Percentiles rank a stretch among this genome's conserved stretches.
These are phyloP conservation scores for Boletellus sp. DNA, from an alignment of 1,284 basidiomycete species.

Conservation along the genomic window DNA sequence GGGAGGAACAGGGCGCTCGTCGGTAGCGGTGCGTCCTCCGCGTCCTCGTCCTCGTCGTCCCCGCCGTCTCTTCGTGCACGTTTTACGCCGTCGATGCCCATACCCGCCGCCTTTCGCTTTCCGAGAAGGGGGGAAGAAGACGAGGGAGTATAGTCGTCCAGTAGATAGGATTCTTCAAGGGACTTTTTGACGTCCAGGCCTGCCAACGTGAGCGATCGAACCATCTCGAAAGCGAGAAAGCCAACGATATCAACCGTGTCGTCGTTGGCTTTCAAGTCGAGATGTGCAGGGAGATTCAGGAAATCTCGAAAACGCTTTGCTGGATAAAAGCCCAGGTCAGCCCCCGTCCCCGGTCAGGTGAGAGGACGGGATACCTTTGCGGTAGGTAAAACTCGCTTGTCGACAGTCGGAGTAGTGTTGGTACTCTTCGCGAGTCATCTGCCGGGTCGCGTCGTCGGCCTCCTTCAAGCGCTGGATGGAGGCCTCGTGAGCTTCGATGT, in stretches of 20 bases:
- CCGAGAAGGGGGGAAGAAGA: slow-evolving; percentile 54
- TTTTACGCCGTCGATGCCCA: slow-evolving; percentile 50
- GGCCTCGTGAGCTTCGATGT: slow-evolving; percentile 93
- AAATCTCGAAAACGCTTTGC: slow-evolving; percentile 96
- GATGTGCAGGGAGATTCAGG: slow-evolving; percentile 83
- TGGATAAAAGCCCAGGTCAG: slow-evolving; percentile 29
- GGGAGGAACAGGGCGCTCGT: slow-evolving; percentile 73
- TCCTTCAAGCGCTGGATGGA: slow-evolving; percentile 88
- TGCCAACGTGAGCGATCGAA: slow-evolving; percentile 85
- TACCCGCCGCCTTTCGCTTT: slow-evolving; percentile 58
- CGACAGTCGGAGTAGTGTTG: slow-evolving; percentile 97
- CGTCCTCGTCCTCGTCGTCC: slow-evolving; percentile 55
- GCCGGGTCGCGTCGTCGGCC: slow-evolving; percentile 91
- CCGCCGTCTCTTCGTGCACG: slow-evolving; percentile 46
- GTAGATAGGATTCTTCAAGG: slow-evolving; percentile 67
- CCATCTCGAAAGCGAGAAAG: slow-evolving; percentile 96
- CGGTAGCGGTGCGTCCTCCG: slow-evolving; percentile 57
- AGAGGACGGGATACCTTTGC: slow-evolving; percentile 61
- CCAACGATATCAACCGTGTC: slow-evolving; percentile 97
- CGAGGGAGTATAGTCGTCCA: slow-evolving; percentile 52
- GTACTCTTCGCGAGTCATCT: slow-evolving; percentile 97
- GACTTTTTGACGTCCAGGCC: slow-evolving; percentile 80
- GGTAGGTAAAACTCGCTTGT: slow-evolving; percentile 95
- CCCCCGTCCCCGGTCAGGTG: not conserved
- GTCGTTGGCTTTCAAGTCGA: slow-evolving; percentile 91